These are phyloP conservation scores for Emydomyces testavorans DNA, from an alignment of 2,329 filamentous ascomycete genomes.

Conservation along the genomic window DNA sequence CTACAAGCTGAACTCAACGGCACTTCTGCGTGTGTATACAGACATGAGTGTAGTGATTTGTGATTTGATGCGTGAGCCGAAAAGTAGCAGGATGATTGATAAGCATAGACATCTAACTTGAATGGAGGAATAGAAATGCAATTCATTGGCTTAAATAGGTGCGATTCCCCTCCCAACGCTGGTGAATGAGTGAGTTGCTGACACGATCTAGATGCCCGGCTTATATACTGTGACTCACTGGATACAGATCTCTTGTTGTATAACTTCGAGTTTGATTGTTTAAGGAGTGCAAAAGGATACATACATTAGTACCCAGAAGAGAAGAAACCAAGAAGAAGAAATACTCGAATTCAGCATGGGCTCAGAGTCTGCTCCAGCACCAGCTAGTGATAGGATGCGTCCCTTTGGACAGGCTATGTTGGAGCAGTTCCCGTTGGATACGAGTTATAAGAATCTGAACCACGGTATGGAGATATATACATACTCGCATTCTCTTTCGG, in stretches of 20 bases:
- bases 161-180: too few species aligned
- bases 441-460: constrained; percentile 62
- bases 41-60: neutral
- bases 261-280: too few species aligned
- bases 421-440: constrained; percentile 58
- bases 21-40: too few species aligned
- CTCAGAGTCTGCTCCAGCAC: neutral
- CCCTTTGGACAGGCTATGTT: constrained; percentile 45
- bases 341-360: constrained; percentile 4
- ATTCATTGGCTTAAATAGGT: too few species aligned
- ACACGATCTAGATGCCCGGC: too few species aligned
- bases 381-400: constrained; percentile 14
- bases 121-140: too few species aligned
- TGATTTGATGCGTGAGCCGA: neutral
- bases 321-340: neutral
- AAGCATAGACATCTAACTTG: too few species aligned
- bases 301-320: neutral
- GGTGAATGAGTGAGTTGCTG: too few species aligned
- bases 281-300: neutral
- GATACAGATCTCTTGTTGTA: too few species aligned
- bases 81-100: too few species aligned
- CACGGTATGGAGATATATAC: constrained; percentile 48
- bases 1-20: too few species aligned
- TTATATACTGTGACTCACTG: too few species aligned
- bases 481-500: neutral